A percentile compares a stretch with the other conserved stretches of the same genome.
These are phyloP conservation scores for Corylus avellana DNA, from an alignment of 306 rosid species.

Conservation along the genomic window DNA sequence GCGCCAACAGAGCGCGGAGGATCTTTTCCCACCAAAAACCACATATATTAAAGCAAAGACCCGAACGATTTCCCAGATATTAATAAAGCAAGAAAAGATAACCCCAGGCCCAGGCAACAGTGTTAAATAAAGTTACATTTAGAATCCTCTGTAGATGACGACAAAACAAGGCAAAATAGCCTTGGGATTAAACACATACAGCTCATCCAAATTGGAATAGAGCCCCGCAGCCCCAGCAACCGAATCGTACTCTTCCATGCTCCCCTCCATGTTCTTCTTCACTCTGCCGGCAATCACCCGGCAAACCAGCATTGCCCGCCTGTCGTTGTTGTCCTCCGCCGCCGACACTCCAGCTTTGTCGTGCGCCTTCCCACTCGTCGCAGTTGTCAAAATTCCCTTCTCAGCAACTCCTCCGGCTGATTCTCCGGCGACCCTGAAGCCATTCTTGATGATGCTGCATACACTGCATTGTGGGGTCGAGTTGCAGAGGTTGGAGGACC, in stretches of 20 bases:
- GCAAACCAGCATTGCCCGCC: slow-evolving; percentile 95
- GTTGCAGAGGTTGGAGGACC: slow-evolving; percentile 82
- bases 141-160: slow-evolving; percentile 80
- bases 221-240: slow-evolving; percentile 75
- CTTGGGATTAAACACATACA: slow-evolving; percentile 67
- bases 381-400: slow-evolving; percentile 75
- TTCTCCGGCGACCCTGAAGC: slow-evolving; percentile 53
- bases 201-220: slow-evolving; percentile 89
- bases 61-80: slow-evolving; percentile 4
- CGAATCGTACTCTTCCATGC: slow-evolving; percentile 77
- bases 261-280: slow-evolving; percentile 72
- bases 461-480: slow-evolving; percentile 68
- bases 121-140: slow-evolving; percentile 23
- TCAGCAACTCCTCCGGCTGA: slow-evolving; percentile 21
- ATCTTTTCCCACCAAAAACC: slow-evolving; percentile 7
- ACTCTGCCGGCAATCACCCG: slow-evolving; percentile 96
- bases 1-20: neutral
- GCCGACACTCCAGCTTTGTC: slow-evolving; percentile 48
- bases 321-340: slow-evolving; percentile 33
- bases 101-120: slow-evolving; percentile 15
- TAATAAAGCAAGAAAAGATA: slow-evolving; percentile 4
- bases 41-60: neutral
- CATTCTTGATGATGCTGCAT: slow-evolving; percentile 73
- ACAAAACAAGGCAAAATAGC: slow-evolving; percentile 99
- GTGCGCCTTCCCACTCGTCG: slow-evolving; percentile 90